These are phyloP conservation scores for Aquilaria agallochum DNA, from an alignment of 441 rosid genomes.

Conservation along the genomic window DNA sequence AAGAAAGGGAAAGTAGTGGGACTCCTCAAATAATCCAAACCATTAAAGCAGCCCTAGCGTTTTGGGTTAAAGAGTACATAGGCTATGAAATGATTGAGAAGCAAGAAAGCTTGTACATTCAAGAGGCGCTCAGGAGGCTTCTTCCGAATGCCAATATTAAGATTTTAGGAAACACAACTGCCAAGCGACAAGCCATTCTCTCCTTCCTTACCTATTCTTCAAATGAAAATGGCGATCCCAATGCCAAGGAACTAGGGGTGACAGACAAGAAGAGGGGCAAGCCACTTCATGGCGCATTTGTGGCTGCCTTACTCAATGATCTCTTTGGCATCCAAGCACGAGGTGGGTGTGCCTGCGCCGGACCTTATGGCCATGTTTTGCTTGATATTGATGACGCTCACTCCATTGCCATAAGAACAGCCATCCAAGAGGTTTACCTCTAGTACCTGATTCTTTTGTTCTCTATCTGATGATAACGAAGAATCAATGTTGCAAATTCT, in stretches of 20 bases:
- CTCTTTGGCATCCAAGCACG: constrained; percentile 66
- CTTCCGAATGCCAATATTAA: constrained; percentile 33
- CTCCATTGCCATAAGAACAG: constrained; percentile 31
- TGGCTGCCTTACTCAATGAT: constrained; percentile 51
- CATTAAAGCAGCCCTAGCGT: constrained; percentile 48
- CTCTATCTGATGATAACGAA: not conserved
- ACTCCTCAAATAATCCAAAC: constrained; percentile 63
- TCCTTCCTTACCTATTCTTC: constrained; percentile 48
- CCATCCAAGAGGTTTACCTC: constrained; percentile 35
- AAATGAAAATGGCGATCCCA: constrained; percentile 5
- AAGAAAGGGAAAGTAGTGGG: constrained; percentile 57
- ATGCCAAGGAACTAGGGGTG: constrained; percentile 25
- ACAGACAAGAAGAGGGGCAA: constrained; percentile 31
- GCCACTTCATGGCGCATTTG: constrained; percentile 58
- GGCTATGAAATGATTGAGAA: constrained; percentile 29
- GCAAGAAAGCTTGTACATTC: constrained; percentile 33
- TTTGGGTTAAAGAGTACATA: constrained; percentile 56
- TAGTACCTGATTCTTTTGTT: not conserved
- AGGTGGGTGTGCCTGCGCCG: constrained; percentile 71
- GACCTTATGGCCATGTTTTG: constrained; percentile 56
- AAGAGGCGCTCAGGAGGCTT: constrained; percentile 41
- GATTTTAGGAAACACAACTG: constrained; percentile 38
- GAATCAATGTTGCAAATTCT: too few relatives aligned
- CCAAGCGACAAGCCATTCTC: constrained; percentile 35
- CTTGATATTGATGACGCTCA: constrained; percentile 26